Base-by-base conservation (phyloP, 2,329 filamentous ascomycete species). In the Pseudomassariella vexata region DNA sequence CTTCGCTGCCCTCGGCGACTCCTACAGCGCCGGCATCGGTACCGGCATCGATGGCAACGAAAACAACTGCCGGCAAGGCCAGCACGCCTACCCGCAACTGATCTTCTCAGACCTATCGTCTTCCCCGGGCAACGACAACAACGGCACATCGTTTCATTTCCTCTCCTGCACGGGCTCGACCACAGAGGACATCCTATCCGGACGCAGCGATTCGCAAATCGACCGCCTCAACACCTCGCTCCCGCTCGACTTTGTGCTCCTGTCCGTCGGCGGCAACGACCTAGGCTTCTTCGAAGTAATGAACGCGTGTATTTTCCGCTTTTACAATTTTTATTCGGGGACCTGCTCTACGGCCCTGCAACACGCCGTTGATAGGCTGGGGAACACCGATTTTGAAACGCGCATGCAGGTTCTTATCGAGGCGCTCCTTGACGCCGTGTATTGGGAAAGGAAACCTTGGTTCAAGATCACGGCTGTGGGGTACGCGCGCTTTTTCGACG, bases 251-350 rank as follows among this genome's bases (percentile, higher is more conserved):
- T 66, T 68, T 38, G 63, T 63, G 3, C 56, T 66, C 1, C 50
- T 69, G 5, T 67, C 63, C n/a, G 53, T 68, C 19, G 65, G 64
- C 28, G 65, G 65, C 11, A 69, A 68, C 46, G 66, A 69, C 40
- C 54, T 69, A 7, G 65, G 63, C 39, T 69, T 68, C 52, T 69
- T 66, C 39, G 59, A 63, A 22, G 61, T 69, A 14, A 65, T 69
- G 47, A 68, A 69, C 42, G 63, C 63, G 16, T 69, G 66, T 43
- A 60, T 70, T 11, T 68, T 69, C 40, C 57, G 63, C 19, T 68
- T 68, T 45, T 68, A 69, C 44, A 61, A 60, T 42, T 63, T 65
- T 47, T 66, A 64, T 48, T 65, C 60, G 11, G 63, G 63, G 5
- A 64, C 64, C 1, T 70, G 65, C 46, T 57, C 60, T 31, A 37